Base-by-base conservation (phyloP, 176 grass and related monocot species). In the Alopecurus myosuroides region DNA sequence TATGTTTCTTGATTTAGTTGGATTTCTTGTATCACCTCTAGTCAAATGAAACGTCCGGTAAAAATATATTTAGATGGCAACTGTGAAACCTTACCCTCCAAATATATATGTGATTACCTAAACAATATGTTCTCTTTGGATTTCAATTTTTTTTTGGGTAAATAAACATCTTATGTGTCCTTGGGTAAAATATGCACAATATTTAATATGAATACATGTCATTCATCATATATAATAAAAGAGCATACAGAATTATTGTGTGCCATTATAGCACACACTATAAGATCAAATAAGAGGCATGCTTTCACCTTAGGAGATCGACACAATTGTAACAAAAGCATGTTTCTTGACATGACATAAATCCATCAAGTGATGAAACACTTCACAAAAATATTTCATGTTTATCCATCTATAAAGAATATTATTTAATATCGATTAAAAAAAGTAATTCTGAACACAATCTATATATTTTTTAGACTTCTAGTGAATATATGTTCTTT, bases 1-100 rank as follows among this genome's bases (percentile, higher is more conserved):
- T 75, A 94, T 90, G 70, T 97, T 97, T 60, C 86, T 87, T 50
- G 88, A 92, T 94, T 90, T 92, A 40, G 87, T 92, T 56, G 80
- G 85, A 94, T 97, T 94, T 77, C 87, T 90, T 84, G 92, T 78
- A 14, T 85, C 87, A 76, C 94, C 94, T 88, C 79, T 83, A 77
- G 89, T 87, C 56, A 97, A 82, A 82, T 94, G 87, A 76, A 97
- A 97, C 25, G 92, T 52, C 70, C 89, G 76, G 74, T 97, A 82
- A 81, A 92, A 97, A 58, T 44, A 92, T 77, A 77, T 94, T 85
- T 35, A 80, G 83, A 79, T 97, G 89, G 20, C 85, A 87, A 92
- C 92, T 92, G 74, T 94, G 89, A 92, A 97, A 97, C 22, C 87
- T 56, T 46, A 97, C 94, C 85, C 85, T 92, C 26, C 31, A 89